Conservation (phyloP, 208 protist species). For the Leishmania braziliensis region DNA sequence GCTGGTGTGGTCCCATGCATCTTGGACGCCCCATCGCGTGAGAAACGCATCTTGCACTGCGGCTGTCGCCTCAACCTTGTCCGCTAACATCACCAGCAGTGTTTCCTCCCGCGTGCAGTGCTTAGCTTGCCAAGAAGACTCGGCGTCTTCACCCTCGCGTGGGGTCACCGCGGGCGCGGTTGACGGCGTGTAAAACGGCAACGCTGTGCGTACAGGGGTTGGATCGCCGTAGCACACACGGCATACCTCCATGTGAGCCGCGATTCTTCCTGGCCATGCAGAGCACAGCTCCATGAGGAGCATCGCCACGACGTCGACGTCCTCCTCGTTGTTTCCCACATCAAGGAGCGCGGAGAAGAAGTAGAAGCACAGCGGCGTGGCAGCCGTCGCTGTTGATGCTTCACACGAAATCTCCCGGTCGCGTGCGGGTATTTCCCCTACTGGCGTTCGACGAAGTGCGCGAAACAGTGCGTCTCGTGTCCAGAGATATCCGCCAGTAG, state of each 20-base stretch:
- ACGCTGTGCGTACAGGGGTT: background rate
- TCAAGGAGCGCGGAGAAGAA: conserved; percentile 31
- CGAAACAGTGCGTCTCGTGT: conserved; percentile 24
- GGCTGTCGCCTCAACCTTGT: conserved; percentile 12
- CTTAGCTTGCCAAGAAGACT: background rate
- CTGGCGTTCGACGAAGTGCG: background rate
- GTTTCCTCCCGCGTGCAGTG: conserved; percentile 15
- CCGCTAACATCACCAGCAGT: conserved; percentile 22
- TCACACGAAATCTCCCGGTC: no score
- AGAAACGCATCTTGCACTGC: conserved; percentile 13
- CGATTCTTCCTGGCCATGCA: conserved; percentile 12
- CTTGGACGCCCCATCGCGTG: conserved; percentile 26
- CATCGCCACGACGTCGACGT: conserved; percentile 22
- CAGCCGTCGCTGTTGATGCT: background rate
- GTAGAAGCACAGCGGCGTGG: background rate
- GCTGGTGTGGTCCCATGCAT: conserved; percentile 21
- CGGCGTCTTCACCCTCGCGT: background rate
- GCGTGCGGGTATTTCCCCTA: background rate
- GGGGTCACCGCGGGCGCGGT: background rate
- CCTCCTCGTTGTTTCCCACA: conserved; percentile 21
- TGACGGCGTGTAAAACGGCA: background rate
- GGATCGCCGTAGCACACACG: background rate
- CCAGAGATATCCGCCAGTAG: conserved; percentile 20
- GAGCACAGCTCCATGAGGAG: conserved; percentile 23
- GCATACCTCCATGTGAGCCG: conserved; percentile 29